Evolutionary conservation across 2,329 filamentous ascomycete species (phyloP).

Genomic region (Colletotrichum agaves): DNA sequence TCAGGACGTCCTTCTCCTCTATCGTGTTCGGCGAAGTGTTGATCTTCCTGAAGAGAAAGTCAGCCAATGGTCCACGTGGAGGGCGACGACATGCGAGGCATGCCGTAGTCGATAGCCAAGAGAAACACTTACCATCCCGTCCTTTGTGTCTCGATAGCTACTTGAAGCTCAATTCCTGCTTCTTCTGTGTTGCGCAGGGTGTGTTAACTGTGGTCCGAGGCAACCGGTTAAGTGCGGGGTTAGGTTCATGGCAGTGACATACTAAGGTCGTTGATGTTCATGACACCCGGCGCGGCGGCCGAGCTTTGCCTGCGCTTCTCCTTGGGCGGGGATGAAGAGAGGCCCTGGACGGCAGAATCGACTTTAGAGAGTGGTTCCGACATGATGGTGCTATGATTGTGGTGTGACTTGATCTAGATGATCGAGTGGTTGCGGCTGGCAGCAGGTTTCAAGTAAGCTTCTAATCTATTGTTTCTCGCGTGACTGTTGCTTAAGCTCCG

Average conservation of each 20-base stretch:
- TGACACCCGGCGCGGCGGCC: constrained; percentile 75
- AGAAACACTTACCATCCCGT: constrained; percentile 80
- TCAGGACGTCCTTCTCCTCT: constrained; percentile 86
- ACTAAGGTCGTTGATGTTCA: constrained; percentile 90
- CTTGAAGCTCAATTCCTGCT: constrained; percentile 75
- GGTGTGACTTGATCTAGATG: constrained; percentile 18
- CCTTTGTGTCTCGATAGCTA: constrained; percentile 85
- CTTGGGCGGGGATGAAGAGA: constrained; percentile 74
- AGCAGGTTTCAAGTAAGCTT: constrained; percentile 11
- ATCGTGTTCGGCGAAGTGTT: constrained; percentile 83
- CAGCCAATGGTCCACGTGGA: background rate
- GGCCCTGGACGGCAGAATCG: constrained; percentile 88
- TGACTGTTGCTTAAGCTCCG: constrained; percentile 6
- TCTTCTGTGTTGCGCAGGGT: constrained; percentile 66
- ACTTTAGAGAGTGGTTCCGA: constrained; percentile 80
- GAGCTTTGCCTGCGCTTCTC: constrained; percentile 81
- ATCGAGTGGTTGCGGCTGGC: constrained; percentile 19
- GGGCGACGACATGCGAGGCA: background rate
- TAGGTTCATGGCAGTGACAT: constrained; percentile 50
- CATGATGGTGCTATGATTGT: constrained; percentile 45
- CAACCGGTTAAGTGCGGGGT: constrained; percentile 20
- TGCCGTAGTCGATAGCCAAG: background rate
- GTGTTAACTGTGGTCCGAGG: constrained; percentile 21
- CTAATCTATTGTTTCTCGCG: background rate
- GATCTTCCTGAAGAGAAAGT: constrained; percentile 76